A percentile compares a stretch with the other conserved stretches of the same genome.
Conservation (phyloP, 345 rosid genomes). For the Gynandropsis gynandra region DNA sequence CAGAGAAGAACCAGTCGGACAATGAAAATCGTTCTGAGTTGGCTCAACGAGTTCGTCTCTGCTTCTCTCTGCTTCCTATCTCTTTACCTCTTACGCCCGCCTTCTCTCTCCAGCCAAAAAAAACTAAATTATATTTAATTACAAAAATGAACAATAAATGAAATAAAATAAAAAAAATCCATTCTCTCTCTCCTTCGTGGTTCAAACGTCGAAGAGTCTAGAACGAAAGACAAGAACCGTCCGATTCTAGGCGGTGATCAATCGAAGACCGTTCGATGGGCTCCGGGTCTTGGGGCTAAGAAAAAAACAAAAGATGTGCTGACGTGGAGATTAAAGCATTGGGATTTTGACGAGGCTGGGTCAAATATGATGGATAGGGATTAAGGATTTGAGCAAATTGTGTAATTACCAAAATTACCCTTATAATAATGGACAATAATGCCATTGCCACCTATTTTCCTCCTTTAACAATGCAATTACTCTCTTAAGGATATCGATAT, state of each 20-base stretch:
- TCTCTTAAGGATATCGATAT: conserved; percentile 16
- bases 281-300: conserved; percentile 11
- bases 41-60: conserved; percentile 20
- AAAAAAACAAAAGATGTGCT: conserved; percentile 1
- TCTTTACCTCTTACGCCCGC: conserved; percentile 4
- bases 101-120: conserved; percentile 20
- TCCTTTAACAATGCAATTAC: conserved; percentile 7
- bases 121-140: neutral
- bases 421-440: neutral
- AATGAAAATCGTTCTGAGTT: conserved; percentile 25
- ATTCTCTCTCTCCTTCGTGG: conserved; percentile 4
- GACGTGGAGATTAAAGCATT: conserved; percentile 44
- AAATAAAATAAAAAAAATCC: neutral
- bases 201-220: conserved; percentile 40
- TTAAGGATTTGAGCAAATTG: conserved; percentile 1
- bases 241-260: conserved; percentile 31
- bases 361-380: conserved; percentile 23
- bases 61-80: conserved; percentile 16
- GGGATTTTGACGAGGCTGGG: conserved; percentile 43
- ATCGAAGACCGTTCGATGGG: conserved; percentile 30
- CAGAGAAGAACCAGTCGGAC: neutral
- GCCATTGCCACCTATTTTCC: neutral
- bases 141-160: neutral
- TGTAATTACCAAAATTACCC: conserved; percentile 15
- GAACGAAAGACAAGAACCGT: conserved; percentile 39